These are phyloP conservation scores for Agarophyton chilense DNA, from an alignment of 23 red algal genomes.

Conservation along the genomic window DNA sequence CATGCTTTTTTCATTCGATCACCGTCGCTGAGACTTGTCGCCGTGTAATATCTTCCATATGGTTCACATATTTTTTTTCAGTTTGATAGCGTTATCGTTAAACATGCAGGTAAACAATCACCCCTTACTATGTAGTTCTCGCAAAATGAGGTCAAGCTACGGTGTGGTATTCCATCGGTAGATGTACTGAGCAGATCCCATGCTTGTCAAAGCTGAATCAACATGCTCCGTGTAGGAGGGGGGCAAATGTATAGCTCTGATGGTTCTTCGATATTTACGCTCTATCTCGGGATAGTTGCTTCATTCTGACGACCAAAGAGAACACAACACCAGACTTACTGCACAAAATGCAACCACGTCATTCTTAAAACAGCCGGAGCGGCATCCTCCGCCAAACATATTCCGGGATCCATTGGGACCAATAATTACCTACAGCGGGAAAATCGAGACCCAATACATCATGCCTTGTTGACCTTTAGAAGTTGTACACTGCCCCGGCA, in stretches of 20 bases:
- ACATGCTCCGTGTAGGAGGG: background rate
- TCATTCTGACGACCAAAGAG: too few relatives aligned
- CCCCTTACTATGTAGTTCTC: background rate
- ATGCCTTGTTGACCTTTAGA: too few relatives aligned
- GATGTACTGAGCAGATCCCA: background rate
- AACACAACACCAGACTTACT: background rate
- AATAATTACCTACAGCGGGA: too few relatives aligned
- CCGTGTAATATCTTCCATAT: background rate
- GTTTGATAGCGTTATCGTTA: slow-evolving; percentile 22
- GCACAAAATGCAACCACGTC: background rate
- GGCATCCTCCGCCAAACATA: background rate
- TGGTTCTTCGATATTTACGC: background rate
- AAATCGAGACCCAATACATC: too few relatives aligned
- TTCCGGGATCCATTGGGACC: too few relatives aligned
- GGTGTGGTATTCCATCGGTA: background rate
- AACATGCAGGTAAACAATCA: slow-evolving; percentile 18
- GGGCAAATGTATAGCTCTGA: background rate
- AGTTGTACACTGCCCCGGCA: too few relatives aligned
- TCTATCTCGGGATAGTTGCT: too few relatives aligned
- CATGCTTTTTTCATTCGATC: background rate
- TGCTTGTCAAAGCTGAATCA: background rate
- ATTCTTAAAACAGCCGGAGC: too few relatives aligned
- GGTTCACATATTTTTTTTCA: slow-evolving; percentile 3
- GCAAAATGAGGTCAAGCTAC: background rate
- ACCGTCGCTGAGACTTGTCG: background rate